Evolutionary conservation across 192 early-diverging fungal genomes (phyloP), one percentile per base, ranked within the genome.

Genomic region (Podila verticillata): DNA sequence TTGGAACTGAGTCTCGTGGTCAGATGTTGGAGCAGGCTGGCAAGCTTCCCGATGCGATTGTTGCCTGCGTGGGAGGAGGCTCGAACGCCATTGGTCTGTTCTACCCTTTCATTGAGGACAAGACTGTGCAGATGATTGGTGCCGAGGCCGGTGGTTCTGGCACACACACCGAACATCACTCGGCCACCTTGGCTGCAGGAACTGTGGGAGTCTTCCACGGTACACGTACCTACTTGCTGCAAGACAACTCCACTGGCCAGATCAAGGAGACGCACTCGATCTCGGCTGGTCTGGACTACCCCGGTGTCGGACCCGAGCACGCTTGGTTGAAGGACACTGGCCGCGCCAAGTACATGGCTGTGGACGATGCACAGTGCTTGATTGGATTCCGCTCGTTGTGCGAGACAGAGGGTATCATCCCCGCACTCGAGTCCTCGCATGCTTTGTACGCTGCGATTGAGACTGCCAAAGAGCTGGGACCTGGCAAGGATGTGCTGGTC

Each of bases 71-170:
- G 39, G 98, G 98, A 69, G 97, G 98, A 63, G 98, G 98, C 54
- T 94, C 92, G 73, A 99, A 99, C 78, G 88, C 98, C 51, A 99
- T 99, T 80, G 98, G 98, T 74, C 92, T 97, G 87, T 99, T 99
- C 88, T 90, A 96, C 70, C 96, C 98, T 15, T 98, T 97, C 82
- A 88, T 97, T 44, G 80, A 96, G 12, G 95, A 98, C 75, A 86
- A 87, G 64, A 70, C 81, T n/a, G 97, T 99, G 9, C 84, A 90
- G 26, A 92, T 98, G 62, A 75, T 97, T 66, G 98, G 97, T 80
- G 95, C 95, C 47, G 98, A 99, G 82, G 98, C 98, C 28, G 98
- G 92, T 35, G 98, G 97, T 49, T 92, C 94, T 57, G 98, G 98
- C 61, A 78, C 68, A 5, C 67, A 96, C 72, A 96, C 96, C 5